Evolutionary conservation across 345 rosid species (phyloP), one percentile per base, ranked within the genome.

Genomic region (Salix exigua): DNA sequence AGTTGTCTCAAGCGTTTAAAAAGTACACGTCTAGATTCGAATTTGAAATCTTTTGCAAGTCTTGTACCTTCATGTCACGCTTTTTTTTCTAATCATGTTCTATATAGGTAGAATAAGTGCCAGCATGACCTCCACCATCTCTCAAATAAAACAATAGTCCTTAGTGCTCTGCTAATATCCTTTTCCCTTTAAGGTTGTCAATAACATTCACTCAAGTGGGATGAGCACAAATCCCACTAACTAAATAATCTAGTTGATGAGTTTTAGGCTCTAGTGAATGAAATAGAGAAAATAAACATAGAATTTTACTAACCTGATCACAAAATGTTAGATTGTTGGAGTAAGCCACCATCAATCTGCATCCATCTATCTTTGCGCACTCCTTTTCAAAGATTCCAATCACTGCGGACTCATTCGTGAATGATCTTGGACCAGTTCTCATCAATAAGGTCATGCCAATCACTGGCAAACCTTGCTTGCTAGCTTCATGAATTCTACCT

Each of bases 341-440:
- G 73, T 88, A 73, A 35, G 90, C 92, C 82, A 93, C 91, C 72
- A 28, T 85, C n/a, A 90, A n/a, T 66, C 79, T 77, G 81, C 98
- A 94, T 1, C 89, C 89, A 1, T 85, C 81, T 5, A 87, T 84
- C 71, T 79, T 81, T 4, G 64, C 75, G 71, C 98, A 93, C 71
- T 88, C 94, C 75, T 78, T 85, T 46, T 58, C 68, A 76, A 91
- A 90, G 70, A 89, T 80, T 50, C 75, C 73, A 17, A 77, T 78
- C 72, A 89, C 89, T 0, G 77, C 80, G 0, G 91, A 77, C 60
- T 89, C 96, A 70, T 92, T 86, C 78, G 58, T 82, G 84, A 94
- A 92, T 19, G 96, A 88, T 80, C 98, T 92, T 2, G 91, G 40
- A 44, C 97, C 94, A 1, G 80, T 88, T 78, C 98, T 88, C 97